phyloP scores from a whole-genome alignment of 495 filamentous ascomycete genomes.

The Neurospora pannonica region DNA sequence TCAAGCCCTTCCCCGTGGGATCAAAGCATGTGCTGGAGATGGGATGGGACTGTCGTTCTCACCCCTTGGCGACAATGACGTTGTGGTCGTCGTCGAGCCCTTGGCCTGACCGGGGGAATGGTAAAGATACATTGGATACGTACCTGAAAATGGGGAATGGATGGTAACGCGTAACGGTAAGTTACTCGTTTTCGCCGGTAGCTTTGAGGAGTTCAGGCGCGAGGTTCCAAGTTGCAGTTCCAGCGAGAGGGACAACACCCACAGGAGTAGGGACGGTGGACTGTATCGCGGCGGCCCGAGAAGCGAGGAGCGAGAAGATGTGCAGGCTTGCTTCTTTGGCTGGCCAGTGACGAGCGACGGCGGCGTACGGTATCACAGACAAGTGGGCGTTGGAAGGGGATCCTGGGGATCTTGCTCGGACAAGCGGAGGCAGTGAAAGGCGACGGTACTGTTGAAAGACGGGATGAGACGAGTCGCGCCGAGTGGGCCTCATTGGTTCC shows the following conservation, averaged over 20 bases:
- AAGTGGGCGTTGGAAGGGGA: neutral
- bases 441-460: neutral
- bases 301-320: neutral
- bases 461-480: neutral
- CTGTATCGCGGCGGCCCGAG: neutral
- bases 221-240: neutral
- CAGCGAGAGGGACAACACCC: neutral
- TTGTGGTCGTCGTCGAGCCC: neutral
- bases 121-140: neutral
- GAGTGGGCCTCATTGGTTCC: neutral
- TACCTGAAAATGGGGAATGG: neutral
- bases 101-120: neutral
- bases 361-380: neutral
- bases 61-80: neutral
- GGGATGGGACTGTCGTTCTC: neutral
- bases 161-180: neutral
- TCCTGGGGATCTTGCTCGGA: neutral
- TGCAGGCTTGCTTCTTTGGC: neutral
- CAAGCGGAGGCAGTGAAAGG: neutral
- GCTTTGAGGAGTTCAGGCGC: neutral
- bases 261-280: neutral
- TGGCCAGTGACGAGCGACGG: neutral
- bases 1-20: neutral
- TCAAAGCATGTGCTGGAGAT: neutral
- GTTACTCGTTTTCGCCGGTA: neutral